A percentile compares a stretch with the other conserved stretches of the same genome.
Evolutionary conservation across 2,329 filamentous ascomycete species (phyloP).

Genomic region (Alternaria burnsii): DNA sequence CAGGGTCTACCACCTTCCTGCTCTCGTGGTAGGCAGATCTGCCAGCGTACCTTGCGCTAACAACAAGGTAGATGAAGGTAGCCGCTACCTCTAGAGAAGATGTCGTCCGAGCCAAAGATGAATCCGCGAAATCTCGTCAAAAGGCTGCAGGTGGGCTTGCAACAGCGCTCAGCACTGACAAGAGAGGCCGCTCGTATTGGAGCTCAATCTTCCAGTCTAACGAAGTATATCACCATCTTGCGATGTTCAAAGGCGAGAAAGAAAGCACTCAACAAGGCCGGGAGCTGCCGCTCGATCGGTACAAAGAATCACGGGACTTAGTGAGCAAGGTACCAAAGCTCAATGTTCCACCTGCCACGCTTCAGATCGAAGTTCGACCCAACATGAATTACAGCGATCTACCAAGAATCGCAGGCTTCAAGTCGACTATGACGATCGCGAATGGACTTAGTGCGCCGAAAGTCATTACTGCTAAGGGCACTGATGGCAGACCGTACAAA

Average conservation of each 20-base stretch:
- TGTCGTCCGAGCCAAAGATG: slow-evolving; percentile 70
- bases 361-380: slow-evolving; percentile 78
- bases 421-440: slow-evolving; percentile 81
- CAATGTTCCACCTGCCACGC: slow-evolving; percentile 85
- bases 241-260: slow-evolving; percentile 69
- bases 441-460: slow-evolving; percentile 93
- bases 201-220: slow-evolving; percentile 76
- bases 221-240: slow-evolving; percentile 69
- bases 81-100: slow-evolving; percentile 65
- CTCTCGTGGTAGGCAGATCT: not conserved
- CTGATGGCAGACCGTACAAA: slow-evolving; percentile 81
- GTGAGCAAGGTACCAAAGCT: slow-evolving; percentile 69
- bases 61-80: slow-evolving; percentile 33
- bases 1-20: not conserved
- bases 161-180: slow-evolving; percentile 64
- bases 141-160: slow-evolving; percentile 76
- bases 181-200: slow-evolving; percentile 68
- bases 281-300: slow-evolving; percentile 70
- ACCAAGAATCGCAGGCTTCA: slow-evolving; percentile 76
- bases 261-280: slow-evolving; percentile 71
- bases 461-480: slow-evolving; percentile 82
- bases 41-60: not conserved
- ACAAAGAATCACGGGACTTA: slow-evolving; percentile 69
- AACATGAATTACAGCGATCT: slow-evolving; percentile 79
- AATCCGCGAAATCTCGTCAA: slow-evolving; percentile 75